A percentile compares a stretch with the other conserved stretches of the same genome.
These are phyloP conservation scores for Pichia sp. DNA, from an alignment of 1,139 yeast species.

Conservation along the genomic window DNA sequence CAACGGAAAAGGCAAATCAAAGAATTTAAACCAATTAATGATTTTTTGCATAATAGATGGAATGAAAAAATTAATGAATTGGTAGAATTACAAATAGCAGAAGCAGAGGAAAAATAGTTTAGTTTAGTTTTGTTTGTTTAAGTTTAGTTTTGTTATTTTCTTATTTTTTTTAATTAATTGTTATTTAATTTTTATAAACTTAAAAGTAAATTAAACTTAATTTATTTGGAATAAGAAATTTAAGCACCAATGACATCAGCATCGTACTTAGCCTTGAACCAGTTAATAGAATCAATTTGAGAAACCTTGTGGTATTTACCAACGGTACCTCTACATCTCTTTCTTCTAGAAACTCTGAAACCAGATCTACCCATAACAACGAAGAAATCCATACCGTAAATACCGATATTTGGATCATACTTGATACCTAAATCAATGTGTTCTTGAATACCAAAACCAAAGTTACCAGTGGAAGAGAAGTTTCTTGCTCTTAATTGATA, in stretches of 20 bases:
- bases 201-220: constrained; percentile 2
- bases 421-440: constrained; percentile 99
- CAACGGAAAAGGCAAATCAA: constrained; percentile 21
- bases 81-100: constrained; percentile 23
- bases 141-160: background rate
- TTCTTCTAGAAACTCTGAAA: constrained; percentile 98
- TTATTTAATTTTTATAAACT: background rate
- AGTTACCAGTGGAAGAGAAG: constrained; percentile 99
- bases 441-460: constrained; percentile 99
- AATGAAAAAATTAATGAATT: constrained; percentile 26
- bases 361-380: constrained; percentile 99
- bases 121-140: background rate
- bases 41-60: constrained; percentile 26
- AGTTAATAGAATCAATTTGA: constrained; percentile 91
- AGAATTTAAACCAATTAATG: constrained; percentile 26
- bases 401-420: constrained; percentile 99
- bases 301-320: constrained; percentile 92
- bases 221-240: constrained; percentile 23
- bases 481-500: constrained; percentile 90
- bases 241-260: constrained; percentile 92
- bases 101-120: constrained; percentile 8
- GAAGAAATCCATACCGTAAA: constrained; percentile 99
- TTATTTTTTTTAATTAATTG: background rate
- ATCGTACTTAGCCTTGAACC: constrained; percentile 99
- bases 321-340: constrained; percentile 84